Evolutionary conservation across 2,329 filamentous ascomycete species (phyloP).

Genomic region (Metarhizium rileyi): DNA sequence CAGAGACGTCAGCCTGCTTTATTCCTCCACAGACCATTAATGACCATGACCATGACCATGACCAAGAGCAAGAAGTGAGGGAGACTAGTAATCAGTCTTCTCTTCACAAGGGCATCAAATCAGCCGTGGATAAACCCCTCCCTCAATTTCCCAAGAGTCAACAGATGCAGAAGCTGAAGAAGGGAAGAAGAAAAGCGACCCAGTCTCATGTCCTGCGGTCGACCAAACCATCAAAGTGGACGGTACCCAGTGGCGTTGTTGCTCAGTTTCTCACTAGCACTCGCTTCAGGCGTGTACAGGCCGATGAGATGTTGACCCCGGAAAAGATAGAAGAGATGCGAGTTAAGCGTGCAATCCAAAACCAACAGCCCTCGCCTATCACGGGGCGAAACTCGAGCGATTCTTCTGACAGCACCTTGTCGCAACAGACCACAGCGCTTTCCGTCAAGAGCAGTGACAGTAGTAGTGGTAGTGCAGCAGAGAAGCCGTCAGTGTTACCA

Average conservation of each 20-base stretch:
- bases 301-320: constrained; percentile 39
- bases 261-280: constrained; percentile 46
- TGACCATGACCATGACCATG: background rate
- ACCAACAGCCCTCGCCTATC: background rate
- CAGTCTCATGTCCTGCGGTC: background rate
- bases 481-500: background rate
- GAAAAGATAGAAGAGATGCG: background rate
- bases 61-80: background rate
- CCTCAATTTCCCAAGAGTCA: constrained; percentile 14
- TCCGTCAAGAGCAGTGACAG: background rate
- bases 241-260: constrained; percentile 46
- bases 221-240: constrained; percentile 33
- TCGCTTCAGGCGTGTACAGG: constrained; percentile 45
- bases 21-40: background rate
- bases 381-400: constrained; percentile 2
- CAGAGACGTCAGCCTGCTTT: background rate
- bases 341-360: background rate
- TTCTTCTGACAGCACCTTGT: background rate
- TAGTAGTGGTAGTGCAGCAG: background rate
- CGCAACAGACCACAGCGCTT: background rate
- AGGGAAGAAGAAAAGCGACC: background rate
- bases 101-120: background rate
- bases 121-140: constrained; percentile 3
- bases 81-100: background rate
- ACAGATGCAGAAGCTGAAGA: background rate